Percentiles rank a stretch among this genome's conserved stretches.
Conservation (phyloP, 148 eudicot species). For the Silene conica region DNA sequence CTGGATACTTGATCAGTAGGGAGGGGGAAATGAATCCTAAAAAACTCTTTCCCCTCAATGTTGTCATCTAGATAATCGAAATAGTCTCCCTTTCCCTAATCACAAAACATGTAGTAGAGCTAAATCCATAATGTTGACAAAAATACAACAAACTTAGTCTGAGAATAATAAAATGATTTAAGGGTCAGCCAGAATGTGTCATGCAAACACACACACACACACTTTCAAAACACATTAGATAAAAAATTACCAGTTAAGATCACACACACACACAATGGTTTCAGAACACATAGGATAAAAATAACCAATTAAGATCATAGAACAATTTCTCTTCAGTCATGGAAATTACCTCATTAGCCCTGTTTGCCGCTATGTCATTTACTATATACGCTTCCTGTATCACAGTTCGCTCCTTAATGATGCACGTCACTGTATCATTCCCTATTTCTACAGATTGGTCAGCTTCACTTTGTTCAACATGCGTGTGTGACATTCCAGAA, state of each 20-base stretch:
- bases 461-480: constrained; percentile 15
- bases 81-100: no score
- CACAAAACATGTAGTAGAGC: no score
- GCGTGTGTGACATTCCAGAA: constrained; percentile 7
- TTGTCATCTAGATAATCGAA: no score
- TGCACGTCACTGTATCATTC: constrained; percentile 15
- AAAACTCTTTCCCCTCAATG: no score
- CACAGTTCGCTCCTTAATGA: constrained; percentile 24
- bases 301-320: not conserved
- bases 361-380: constrained; percentile 10
- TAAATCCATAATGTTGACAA: no score
- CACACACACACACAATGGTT: not conserved
- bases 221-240: no score
- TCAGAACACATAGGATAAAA: not conserved
- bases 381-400: constrained; percentile 20
- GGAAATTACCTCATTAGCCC: constrained; percentile 22
- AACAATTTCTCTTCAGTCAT: not conserved
- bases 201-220: not conserved
- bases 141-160: not conserved
- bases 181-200: not conserved
- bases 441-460: constrained; percentile 10
- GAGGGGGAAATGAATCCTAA: no score
- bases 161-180: no score
- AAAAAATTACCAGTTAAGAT: no score
- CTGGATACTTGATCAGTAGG: no score